A percentile compares a stretch with the other conserved stretches of the same genome.
Evolutionary conservation across 805 yeast species (phyloP).

Genomic region (Candida manassasensis): DNA sequence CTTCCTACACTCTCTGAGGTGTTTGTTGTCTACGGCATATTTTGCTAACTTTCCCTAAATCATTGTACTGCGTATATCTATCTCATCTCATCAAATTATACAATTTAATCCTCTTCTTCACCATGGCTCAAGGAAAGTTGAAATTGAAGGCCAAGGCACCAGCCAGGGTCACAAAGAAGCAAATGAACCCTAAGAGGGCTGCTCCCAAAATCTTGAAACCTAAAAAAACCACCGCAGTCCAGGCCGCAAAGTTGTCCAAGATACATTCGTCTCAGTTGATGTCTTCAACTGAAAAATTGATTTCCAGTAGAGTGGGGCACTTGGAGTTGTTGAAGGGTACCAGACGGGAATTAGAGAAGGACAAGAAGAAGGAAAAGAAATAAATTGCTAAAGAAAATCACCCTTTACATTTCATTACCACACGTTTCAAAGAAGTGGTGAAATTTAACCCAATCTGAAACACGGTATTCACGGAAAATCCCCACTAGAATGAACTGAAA

Average conservation of each 20-base stretch:
- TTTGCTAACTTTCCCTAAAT: too few relatives aligned
- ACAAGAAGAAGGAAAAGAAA: slow-evolving; percentile 36
- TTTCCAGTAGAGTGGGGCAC: slow-evolving; percentile 91
- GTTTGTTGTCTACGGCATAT: too few relatives aligned
- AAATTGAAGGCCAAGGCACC: slow-evolving; percentile 49
- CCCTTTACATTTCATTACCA: too few relatives aligned
- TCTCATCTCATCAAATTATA: too few relatives aligned
- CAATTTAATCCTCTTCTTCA: too few relatives aligned
- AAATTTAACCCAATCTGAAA: too few relatives aligned
- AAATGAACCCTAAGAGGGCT: slow-evolving; percentile 64
- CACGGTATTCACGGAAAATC: too few relatives aligned
- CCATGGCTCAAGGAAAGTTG: slow-evolving; percentile 73
- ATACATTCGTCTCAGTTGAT: slow-evolving; percentile 50
- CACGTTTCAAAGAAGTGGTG: too few relatives aligned
- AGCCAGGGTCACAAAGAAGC: slow-evolving; percentile 60
- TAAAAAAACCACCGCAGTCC: slow-evolving; percentile 47
- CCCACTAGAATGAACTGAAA: too few relatives aligned
- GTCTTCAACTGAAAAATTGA: slow-evolving; percentile 73
- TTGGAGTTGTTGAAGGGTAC: slow-evolving; percentile 87
- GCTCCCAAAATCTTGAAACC: slow-evolving; percentile 66
- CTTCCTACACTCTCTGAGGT: too few relatives aligned
- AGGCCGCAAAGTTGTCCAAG: slow-evolving; percentile 52
- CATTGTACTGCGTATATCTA: too few relatives aligned
- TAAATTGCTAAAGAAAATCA: too few relatives aligned
- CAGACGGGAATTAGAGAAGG: slow-evolving; percentile 74